Conservation (phyloP, 2,329 filamentous ascomycete species). For the Fusarium anguioides region DNA sequence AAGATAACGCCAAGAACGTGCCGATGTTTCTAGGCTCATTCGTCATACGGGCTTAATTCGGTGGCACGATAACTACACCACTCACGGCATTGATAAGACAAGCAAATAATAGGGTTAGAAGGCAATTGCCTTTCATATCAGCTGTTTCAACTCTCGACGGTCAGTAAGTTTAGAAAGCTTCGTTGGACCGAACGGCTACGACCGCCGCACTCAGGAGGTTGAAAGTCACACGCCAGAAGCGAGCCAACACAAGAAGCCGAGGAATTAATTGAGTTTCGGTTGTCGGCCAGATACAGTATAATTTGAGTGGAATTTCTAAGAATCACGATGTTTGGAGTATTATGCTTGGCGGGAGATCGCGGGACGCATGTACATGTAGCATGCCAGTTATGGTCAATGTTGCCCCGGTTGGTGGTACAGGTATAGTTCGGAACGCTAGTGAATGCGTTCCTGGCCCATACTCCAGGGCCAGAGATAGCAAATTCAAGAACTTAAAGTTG, state of each 20-base stretch:
- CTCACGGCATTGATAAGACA: neutral
- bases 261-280: constrained; percentile 3
- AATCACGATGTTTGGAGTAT: neutral
- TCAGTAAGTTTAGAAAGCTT: neutral
- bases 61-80: neutral
- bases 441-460: constrained; percentile 4
- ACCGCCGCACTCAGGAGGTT: neutral
- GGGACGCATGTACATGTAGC: neutral
- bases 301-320: neutral
- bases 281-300: neutral
- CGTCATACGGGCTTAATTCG: neutral
- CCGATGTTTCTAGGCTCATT: neutral
- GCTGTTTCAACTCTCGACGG: constrained; percentile 2
- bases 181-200: neutral
- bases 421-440: neutral
- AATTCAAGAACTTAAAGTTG: neutral
- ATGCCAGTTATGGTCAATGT: neutral
- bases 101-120: neutral
- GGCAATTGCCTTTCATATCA: constrained; percentile 10
- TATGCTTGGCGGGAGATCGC: neutral
- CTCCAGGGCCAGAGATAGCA: neutral
- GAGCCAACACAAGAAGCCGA: neutral
- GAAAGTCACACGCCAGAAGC: constrained; percentile 9
- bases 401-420: neutral
- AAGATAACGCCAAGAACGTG: neutral